A percentile compares a stretch with the other conserved stretches of the same genome.
Conservation (phyloP, 164 flowering plant genomes). For the Buxus sempervirens region DNA sequence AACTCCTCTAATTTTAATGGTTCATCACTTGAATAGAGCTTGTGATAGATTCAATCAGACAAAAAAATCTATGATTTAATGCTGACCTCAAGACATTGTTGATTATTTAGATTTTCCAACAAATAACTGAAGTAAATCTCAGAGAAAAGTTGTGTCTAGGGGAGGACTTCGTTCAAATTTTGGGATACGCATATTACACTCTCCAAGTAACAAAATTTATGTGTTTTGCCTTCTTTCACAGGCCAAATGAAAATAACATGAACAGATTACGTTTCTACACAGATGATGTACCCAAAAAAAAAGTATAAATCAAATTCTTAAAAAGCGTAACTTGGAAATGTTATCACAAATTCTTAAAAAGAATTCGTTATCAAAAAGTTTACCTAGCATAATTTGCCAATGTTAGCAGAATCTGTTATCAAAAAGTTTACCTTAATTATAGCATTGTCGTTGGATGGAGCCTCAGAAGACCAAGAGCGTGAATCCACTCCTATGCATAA, state of each 20-base stretch:
- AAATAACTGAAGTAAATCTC: neutral
- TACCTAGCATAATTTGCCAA: neutral
- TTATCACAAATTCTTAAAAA: conserved; percentile 2
- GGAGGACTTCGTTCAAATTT: neutral
- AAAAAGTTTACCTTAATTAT: conserved; percentile 66
- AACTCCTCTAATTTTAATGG: neutral
- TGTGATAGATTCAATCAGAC: too few relatives aligned
- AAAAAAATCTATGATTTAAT: too few relatives aligned
- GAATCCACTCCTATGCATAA: conserved; percentile 52
- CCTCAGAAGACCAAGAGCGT: conserved; percentile 39
- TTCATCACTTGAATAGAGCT: too few relatives aligned
- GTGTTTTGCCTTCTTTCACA: neutral
- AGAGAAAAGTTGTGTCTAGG: neutral
- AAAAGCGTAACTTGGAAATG: neutral
- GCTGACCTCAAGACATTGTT: too few relatives aligned
- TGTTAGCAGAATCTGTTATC: conserved; percentile 2
- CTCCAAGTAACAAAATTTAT: neutral
- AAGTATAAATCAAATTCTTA: neutral
- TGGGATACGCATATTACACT: neutral
- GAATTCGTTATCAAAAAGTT: too few relatives aligned
- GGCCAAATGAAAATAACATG: neutral
- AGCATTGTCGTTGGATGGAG: conserved; percentile 43
- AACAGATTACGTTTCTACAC: neutral
- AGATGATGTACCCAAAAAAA: neutral
- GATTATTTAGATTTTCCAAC: neutral